Conservation (phyloP, 192 early-diverging fungal species). For the Spizellomyces punctatus region DNA sequence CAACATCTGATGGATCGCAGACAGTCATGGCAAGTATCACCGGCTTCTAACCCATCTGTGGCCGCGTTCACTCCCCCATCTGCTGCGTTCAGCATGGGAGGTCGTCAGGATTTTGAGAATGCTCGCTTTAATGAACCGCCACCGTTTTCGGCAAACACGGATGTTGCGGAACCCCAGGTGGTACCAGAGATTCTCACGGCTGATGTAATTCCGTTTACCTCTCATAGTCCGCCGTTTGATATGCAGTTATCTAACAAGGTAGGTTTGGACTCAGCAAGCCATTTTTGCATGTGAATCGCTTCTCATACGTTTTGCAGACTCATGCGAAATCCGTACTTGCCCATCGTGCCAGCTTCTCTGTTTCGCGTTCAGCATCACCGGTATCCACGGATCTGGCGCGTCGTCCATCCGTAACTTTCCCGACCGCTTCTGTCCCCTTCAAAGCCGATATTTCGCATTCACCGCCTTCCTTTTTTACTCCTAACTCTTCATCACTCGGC, state of each 20-base stretch:
- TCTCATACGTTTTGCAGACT: too few relatives aligned
- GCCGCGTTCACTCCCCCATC: slow-evolving; percentile 32
- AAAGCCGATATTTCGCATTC: not conserved
- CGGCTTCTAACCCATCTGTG: slow-evolving; percentile 2
- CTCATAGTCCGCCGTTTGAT: slow-evolving; percentile 20
- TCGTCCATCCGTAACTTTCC: slow-evolving; percentile 2
- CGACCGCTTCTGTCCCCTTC: not conserved
- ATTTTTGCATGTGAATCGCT: too few relatives aligned
- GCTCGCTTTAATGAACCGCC: slow-evolving; percentile 21
- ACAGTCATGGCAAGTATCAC: slow-evolving; percentile 21
- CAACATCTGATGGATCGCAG: slow-evolving; percentile 15
- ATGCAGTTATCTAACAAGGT: not conserved
- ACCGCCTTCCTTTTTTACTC: slow-evolving; percentile 12
- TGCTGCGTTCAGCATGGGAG: slow-evolving; percentile 12
- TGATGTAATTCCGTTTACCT: slow-evolving; percentile 5
- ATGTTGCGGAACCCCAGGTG: not conserved
- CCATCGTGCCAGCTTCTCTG: not conserved
- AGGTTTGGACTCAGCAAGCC: not conserved
- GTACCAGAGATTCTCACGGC: not conserved
- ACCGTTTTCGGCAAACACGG: slow-evolving; percentile 22
- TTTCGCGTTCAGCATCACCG: not conserved
- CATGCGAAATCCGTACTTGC: not conserved
- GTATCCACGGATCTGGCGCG: not conserved
- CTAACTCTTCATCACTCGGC: slow-evolving; percentile 3
- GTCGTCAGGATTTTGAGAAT: not conserved